Evolutionary conservation across 192 early-diverging fungal genomes (phyloP).

Genomic region (Martensiomyces pterosporus): DNA sequence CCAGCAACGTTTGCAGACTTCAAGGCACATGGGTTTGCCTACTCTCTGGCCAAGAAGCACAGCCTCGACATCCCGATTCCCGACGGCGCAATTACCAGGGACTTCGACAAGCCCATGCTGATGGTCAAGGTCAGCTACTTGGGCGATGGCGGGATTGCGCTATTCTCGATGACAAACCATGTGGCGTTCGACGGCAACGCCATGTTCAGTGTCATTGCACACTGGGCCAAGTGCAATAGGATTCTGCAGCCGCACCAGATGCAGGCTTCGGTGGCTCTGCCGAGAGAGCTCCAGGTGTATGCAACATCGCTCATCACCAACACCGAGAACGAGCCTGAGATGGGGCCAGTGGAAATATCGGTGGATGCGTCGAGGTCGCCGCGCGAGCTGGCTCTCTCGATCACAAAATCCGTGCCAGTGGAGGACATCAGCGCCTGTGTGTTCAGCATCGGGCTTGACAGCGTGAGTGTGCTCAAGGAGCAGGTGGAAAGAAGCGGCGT

Average conservation of each 20-base stretch:
- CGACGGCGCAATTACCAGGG: slow-evolving; percentile 13
- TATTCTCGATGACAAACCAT: slow-evolving; percentile 40
- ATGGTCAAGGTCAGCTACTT: slow-evolving; percentile 41
- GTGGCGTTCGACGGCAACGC: slow-evolving; percentile 47
- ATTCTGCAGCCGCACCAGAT: not conserved
- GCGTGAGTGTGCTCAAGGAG: slow-evolving; percentile 9
- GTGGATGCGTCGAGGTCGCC: slow-evolving; percentile 27
- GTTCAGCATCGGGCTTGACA: slow-evolving; percentile 11
- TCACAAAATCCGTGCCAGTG: slow-evolving; percentile 5
- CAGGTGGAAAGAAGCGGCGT: slow-evolving; percentile 19
- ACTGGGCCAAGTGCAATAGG: slow-evolving; percentile 35
- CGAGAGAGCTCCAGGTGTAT: slow-evolving; percentile 8
- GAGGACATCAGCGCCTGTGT: slow-evolving; percentile 15
- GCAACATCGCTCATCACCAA: slow-evolving; percentile 3
- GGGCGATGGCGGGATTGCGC: slow-evolving; percentile 22
- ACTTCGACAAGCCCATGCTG: slow-evolving; percentile 23
- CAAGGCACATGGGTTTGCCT: slow-evolving; percentile 13
- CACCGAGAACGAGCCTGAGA: not conserved
- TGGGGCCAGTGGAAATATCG: slow-evolving; percentile 21
- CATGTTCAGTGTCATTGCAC: slow-evolving; percentile 35
- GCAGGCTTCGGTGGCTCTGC: slow-evolving; percentile 2
- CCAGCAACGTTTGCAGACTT: slow-evolving; percentile 12
- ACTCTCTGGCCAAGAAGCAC: slow-evolving; percentile 11
- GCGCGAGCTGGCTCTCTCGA: slow-evolving; percentile 1
- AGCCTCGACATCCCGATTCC: slow-evolving; percentile 25